Evolutionary conservation across 345 rosid species (phyloP), one percentile per base, ranked within the genome.

Genomic region (Bruguiera sexangula): DNA sequence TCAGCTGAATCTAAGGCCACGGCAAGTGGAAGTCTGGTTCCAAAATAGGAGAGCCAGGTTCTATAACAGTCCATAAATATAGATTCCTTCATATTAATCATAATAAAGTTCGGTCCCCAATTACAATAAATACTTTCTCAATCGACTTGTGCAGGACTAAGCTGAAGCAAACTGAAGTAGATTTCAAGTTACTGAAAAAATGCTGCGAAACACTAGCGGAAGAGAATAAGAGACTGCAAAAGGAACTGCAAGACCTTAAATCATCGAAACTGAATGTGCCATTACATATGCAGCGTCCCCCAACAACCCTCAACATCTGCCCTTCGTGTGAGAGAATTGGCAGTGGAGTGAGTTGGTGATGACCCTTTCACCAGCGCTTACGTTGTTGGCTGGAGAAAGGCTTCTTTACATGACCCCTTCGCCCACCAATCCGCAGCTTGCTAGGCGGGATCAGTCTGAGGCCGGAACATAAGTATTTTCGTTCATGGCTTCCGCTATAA

Each of bases 11-110:
- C 82, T 95, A 66, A 82, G 91, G 71, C 86, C 98, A 8, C 82
- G 99, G 61, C 98, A 95, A 70, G 98, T 95, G 18, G 99, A 95
- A 75, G 99, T 95, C 15, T 95, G 99, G 99, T 95, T 95, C 79
- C 99, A 95, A 71, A 95, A 95, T 85, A 84, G 99, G 75, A 84
- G 99, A 80, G 99, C 99, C 56, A 89, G 98, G 98, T 91, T 24
- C 15, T 36, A 63, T 18, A 24, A 21, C 53, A 21, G 2, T 24
- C 29, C 11, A 55, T 13, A 9, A 6, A 7, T 1, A 7, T 34
- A 8, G 37, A 8, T 34, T 34, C 37, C 37, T 34, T 34, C 37
- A 34, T 8, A 34, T 34, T 34, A 34, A 34, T 8, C 37, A 34
- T 34, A 34, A 7, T 7, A 22, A 9, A 22, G 59, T 55, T 9